A percentile compares a stretch with the other conserved stretches of the same genome.
These are phyloP conservation scores for Tilletiaria anomala DNA, from an alignment of 1,284 basidiomycete species.

Conservation along the genomic window DNA sequence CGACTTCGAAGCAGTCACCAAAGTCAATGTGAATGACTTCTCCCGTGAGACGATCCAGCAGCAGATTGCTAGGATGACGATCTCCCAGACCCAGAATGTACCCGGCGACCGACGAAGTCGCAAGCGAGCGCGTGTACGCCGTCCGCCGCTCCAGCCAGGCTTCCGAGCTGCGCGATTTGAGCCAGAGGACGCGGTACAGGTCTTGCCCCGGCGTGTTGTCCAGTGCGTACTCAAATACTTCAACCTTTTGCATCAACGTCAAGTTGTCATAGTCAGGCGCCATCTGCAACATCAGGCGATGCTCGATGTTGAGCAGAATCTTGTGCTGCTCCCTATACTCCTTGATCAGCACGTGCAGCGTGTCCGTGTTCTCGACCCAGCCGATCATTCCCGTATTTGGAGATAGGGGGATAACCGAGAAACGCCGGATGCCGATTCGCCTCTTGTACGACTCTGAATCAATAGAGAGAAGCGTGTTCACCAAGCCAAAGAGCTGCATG, in stretches of 20 bases:
- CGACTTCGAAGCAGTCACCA: slow-evolving; percentile 44
- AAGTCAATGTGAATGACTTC: slow-evolving; percentile 97
- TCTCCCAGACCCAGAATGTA: slow-evolving; percentile 98
- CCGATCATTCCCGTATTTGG: slow-evolving; percentile 90
- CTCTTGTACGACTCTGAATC: slow-evolving; percentile 94
- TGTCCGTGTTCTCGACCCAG: slow-evolving; percentile 94
- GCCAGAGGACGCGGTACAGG: slow-evolving; percentile 93
- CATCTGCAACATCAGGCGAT: slow-evolving; percentile 96
- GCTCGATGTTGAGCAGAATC: slow-evolving; percentile 94
- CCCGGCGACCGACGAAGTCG: slow-evolving; percentile 41
- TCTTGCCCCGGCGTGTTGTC: slow-evolving; percentile 99
- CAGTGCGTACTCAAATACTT: slow-evolving; percentile 96
- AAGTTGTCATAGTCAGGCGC: slow-evolving; percentile 95
- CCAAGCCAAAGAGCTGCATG: slow-evolving; percentile 95
- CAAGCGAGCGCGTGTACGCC: slow-evolving; percentile 90
- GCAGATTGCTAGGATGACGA: slow-evolving; percentile 87
- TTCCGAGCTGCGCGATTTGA: slow-evolving; percentile 86
- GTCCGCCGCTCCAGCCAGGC: slow-evolving; percentile 94
- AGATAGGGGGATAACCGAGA: slow-evolving; percentile 83
- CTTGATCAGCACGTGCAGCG: slow-evolving; percentile 91
- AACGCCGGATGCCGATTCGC: slow-evolving; percentile 83
- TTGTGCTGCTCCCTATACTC: slow-evolving; percentile 49
- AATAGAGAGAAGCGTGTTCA: slow-evolving; percentile 83
- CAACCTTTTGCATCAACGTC: slow-evolving; percentile 89
- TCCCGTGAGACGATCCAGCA: slow-evolving; percentile 81